Percentiles rank a stretch among this genome's conserved stretches.
Conservation (phyloP, 345 rosid species). For the Eucalyptus viminalis region DNA sequence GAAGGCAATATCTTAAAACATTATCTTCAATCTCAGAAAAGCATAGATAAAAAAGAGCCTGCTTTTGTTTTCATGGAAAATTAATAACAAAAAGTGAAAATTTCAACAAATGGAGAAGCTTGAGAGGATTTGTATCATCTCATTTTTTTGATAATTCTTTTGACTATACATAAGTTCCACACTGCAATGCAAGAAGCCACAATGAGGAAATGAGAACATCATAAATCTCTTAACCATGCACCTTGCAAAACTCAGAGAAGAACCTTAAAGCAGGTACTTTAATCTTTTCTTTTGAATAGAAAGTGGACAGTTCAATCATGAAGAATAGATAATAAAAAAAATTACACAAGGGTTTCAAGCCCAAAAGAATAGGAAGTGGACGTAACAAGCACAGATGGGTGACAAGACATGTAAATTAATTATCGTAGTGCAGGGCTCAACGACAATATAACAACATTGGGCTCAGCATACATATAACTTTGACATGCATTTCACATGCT, state of each 20-base stretch:
- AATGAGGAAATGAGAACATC: neutral
- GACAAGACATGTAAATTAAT: neutral
- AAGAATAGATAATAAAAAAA: neutral
- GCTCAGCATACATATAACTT: neutral
- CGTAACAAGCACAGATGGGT: neutral
- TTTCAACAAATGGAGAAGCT: neutral
- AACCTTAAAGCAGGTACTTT: neutral
- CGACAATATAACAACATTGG: neutral
- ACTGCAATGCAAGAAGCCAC: neutral
- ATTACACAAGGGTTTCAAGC: neutral
- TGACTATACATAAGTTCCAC: neutral
- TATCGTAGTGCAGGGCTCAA: neutral
- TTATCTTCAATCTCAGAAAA: neutral
- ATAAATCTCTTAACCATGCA: neutral
- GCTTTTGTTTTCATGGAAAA: neutral
- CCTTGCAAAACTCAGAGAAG: neutral
- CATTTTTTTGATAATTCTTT: neutral
- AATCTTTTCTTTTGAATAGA: neutral
- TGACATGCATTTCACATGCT: neutral
- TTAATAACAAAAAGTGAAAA: neutral
- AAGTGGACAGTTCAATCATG: neutral
- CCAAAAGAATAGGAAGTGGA: neutral
- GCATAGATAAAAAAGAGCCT: neutral
- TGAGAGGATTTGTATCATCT: neutral
- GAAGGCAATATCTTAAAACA: neutral